Percentiles rank a stretch among this genome's conserved stretches.
Evolutionary conservation across 106 monocot species (phyloP).

Genomic region (Alisma plantagoaquatica): DNA sequence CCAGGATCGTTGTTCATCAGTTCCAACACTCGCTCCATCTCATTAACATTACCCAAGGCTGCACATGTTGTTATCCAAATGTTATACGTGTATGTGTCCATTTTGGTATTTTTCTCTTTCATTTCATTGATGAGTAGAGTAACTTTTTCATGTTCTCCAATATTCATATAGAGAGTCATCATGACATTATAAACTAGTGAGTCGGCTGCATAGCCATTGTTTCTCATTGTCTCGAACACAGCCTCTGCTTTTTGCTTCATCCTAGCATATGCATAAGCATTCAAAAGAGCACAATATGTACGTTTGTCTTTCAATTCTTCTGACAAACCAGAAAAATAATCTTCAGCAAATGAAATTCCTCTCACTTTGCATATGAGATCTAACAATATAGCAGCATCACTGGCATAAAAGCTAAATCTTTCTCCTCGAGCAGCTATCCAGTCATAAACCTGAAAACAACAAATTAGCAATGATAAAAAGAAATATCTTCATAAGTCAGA

Average conservation of each 20-base stretch:
- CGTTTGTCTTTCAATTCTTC: conserved; percentile 67
- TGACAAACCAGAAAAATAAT: conserved; percentile 48
- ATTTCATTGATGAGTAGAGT: conserved; percentile 45
- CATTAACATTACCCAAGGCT: conserved; percentile 33
- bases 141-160: conserved; percentile 59
- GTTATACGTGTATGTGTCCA: conserved; percentile 72
- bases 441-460: conserved; percentile 58
- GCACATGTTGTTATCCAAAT: conserved; percentile 90
- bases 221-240: conserved; percentile 44
- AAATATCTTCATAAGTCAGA: no score
- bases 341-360: conserved; percentile 55
- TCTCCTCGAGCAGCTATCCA: conserved; percentile 62
- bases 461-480: no score
- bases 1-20: conserved; percentile 38
- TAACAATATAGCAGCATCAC: conserved; percentile 75
- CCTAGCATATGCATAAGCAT: conserved; percentile 61
- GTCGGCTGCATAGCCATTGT: conserved; percentile 42
- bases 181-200: conserved; percentile 80
- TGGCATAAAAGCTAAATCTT: conserved; percentile 52
- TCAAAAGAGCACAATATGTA: conserved; percentile 78
- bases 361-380: conserved; percentile 84
- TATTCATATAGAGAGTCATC: conserved; percentile 93
- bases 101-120: conserved; percentile 41
- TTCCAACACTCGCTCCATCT: conserved; percentile 70
- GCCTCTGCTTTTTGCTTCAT: conserved; percentile 66